Percentiles rank a stretch among this genome's conserved stretches.
These are phyloP conservation scores for Bryoglossum gracile DNA, from an alignment of 495 filamentous ascomycete species.

Conservation along the genomic window DNA sequence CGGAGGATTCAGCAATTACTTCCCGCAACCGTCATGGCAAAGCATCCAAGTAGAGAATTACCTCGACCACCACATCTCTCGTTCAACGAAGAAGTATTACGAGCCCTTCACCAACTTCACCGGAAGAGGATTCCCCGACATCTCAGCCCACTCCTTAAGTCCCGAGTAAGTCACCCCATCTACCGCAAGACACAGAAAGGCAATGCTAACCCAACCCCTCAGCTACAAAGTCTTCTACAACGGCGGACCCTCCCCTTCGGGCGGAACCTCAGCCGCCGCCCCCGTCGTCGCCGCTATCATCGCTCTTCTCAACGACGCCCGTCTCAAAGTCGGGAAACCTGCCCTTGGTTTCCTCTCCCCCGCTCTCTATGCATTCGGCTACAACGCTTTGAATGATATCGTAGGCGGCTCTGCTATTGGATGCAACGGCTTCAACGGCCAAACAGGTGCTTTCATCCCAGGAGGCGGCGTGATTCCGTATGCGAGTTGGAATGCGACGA, in stretches of 20 bases:
- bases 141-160: constrained; percentile 27
- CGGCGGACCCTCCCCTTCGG: constrained; percentile 20
- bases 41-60: constrained; percentile 18
- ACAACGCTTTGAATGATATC: constrained; percentile 42
- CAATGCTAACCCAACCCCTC: not conserved
- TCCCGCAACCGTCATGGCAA: constrained; percentile 34
- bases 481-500: constrained; percentile 27
- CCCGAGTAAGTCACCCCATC: constrained; percentile 6
- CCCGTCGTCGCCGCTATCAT: constrained; percentile 34
- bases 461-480: constrained; percentile 7
- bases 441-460: not conserved
- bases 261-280: constrained; percentile 35
- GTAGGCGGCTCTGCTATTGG: constrained; percentile 38
- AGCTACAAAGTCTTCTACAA: constrained; percentile 24
- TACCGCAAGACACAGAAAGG: too few species aligned
- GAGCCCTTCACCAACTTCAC: constrained; percentile 18
- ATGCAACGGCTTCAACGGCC: constrained; percentile 26
- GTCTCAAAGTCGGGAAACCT: constrained; percentile 37
- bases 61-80: constrained; percentile 20
- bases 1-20: constrained; percentile 45
- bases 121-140: constrained; percentile 36
- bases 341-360: constrained; percentile 48
- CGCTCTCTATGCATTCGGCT: constrained; percentile 39
- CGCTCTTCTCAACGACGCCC: constrained; percentile 42
- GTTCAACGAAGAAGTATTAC: constrained; percentile 13